Base-by-base conservation (phyloP, 2,329 filamentous ascomycete species). In the Hymenoscyphus occultus region DNA sequence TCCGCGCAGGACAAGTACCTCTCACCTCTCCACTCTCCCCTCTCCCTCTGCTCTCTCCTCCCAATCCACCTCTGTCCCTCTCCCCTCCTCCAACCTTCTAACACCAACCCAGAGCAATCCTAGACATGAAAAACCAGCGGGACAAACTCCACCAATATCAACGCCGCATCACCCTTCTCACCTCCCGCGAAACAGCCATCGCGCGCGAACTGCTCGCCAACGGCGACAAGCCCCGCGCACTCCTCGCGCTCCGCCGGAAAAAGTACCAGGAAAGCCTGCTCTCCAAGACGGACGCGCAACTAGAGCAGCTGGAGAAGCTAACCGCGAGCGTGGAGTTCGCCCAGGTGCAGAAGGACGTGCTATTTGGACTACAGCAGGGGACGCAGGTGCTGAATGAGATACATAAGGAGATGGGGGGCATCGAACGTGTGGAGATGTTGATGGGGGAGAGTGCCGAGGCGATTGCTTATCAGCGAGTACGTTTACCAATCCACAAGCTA, bases 121-220 rank as follows among this genome's bases (percentile, higher is more conserved):
- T 98, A 74, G 93, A 98, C 80, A 90, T 98, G 81, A 98, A 98
- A 82, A 92, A 88, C 79, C 94, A 98, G 81, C 93, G 95, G 78
- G 95, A 99, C 83, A 96, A 93, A 78, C 89, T 99, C 3, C 93
- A 96, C 75, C 93, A 96, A 77, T 98, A 98, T 81, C 94, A 97
- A 79, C 90, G 90, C 74, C 90, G 91, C 74, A 95, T 99, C 75
- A 90, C 88, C 42, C 83, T 91, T 61, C 86, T 99, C 45, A 97
- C 94, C 6, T 86, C 89, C 75, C 90, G 90, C 70, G 94, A 99
- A 80, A 97, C 90, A 59, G 90, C 88, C 57, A 90, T 97, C 65
- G 94, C 95, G 28, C 88, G 86, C 71, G 85, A 92, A 80, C 93
- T 96, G 80, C 84, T 98, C 22, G 87, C 88, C 19, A 84, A 86